Conservation (phyloP, 352 stramenopile species). For the Plasmopara viticola region DNA sequence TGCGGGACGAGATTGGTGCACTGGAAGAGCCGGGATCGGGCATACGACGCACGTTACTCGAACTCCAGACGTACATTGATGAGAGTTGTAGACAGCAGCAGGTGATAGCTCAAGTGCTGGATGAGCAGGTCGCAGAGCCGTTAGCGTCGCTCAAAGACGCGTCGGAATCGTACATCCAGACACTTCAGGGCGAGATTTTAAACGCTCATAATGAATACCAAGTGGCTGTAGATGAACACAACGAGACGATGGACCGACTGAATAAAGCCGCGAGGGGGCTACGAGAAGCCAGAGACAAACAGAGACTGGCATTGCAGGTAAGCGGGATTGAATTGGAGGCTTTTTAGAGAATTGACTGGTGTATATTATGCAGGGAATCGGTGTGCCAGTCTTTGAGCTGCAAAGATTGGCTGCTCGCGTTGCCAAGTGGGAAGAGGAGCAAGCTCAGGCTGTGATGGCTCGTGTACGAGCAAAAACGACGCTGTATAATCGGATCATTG, state of each 20-base stretch:
- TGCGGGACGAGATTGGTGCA: slow-evolving; percentile 42
- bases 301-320: slow-evolving; percentile 65
- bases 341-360: not conserved
- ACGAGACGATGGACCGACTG: slow-evolving; percentile 30
- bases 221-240: slow-evolving; percentile 32
- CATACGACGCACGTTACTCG: slow-evolving; percentile 47
- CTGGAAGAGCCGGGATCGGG: slow-evolving; percentile 67
- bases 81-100: slow-evolving; percentile 60
- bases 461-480: slow-evolving; percentile 62
- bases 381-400: slow-evolving; percentile 76
- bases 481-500: slow-evolving; percentile 77
- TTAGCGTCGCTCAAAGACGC: slow-evolving; percentile 71
- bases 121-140: slow-evolving; percentile 76
- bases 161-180: slow-evolving; percentile 74
- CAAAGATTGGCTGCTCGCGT: slow-evolving; percentile 61
- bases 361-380: slow-evolving; percentile 40
- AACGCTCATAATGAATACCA: slow-evolving; percentile 72
- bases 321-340: not conserved
- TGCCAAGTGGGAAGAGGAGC: slow-evolving; percentile 53
- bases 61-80: slow-evolving; percentile 60
- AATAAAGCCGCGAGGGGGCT: slow-evolving; percentile 40
- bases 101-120: slow-evolving; percentile 64
- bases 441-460: slow-evolving; percentile 44
- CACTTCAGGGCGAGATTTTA: slow-evolving; percentile 66
- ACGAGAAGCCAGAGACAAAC: slow-evolving; percentile 44